These are phyloP conservation scores for Monilinia polystroma DNA, from an alignment of 2,329 filamentous ascomycete genomes.

Conservation along the genomic window DNA sequence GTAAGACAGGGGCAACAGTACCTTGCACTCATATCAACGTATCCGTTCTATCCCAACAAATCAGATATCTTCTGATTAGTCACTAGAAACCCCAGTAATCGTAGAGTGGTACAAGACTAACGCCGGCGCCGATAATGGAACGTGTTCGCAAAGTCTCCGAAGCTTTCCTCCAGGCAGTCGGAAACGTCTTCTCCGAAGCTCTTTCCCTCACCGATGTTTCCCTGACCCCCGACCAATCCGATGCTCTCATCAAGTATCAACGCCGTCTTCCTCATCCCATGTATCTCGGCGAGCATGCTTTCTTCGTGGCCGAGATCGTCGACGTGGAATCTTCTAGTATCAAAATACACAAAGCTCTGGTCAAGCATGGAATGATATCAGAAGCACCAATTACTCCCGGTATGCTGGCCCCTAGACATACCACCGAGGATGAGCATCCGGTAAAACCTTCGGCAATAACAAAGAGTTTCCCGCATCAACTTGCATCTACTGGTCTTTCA, in stretches of 20 bases:
- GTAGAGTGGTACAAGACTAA: neutral
- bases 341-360: slow-evolving; percentile 28
- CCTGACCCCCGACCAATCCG: slow-evolving; percentile 27
- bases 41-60: neutral
- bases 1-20: neutral
- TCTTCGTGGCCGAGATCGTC: slow-evolving; percentile 27
- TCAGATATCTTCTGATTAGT: slow-evolving; percentile 5
- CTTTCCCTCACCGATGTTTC: slow-evolving; percentile 29
- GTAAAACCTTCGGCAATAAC: slow-evolving; percentile 30
- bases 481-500: slow-evolving; percentile 28
- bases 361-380: slow-evolving; percentile 26
- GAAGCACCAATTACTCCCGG: slow-evolving; percentile 18
- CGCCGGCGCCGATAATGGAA: neutral
- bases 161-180: slow-evolving; percentile 25
- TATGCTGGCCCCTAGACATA: neutral
- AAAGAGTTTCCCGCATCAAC: slow-evolving; percentile 33
- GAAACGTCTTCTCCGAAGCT: slow-evolving; percentile 29
- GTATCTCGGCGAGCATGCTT: slow-evolving; percentile 27
- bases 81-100: neutral
- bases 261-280: slow-evolving; percentile 23
- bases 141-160: slow-evolving; percentile 27
- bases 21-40: slow-evolving; percentile 3
- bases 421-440: slow-evolving; percentile 16
- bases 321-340: slow-evolving; percentile 16
- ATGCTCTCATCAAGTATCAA: slow-evolving; percentile 30